These are phyloP conservation scores for Gonapodya sp. DNA, from an alignment of 192 early-diverging fungal genomes.

Conservation along the genomic window DNA sequence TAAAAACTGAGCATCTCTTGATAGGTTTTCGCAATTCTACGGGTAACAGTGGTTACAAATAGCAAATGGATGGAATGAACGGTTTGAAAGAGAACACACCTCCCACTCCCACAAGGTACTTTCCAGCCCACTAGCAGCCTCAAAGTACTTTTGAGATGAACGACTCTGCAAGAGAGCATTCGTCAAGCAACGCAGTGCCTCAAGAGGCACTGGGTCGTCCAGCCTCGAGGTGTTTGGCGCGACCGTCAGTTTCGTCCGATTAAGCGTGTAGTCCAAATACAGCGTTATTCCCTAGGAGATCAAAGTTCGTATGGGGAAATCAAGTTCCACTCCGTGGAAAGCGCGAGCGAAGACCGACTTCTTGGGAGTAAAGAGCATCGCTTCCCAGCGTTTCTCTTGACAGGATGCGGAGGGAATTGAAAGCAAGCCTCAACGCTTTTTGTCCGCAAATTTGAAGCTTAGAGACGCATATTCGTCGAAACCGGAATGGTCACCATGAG, in stretches of 20 bases:
- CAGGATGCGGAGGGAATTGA: not conserved
- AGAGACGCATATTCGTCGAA: too few species aligned
- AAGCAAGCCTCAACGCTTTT: not conserved
- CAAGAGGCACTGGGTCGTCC: not conserved
- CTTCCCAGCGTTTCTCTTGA: not conserved
- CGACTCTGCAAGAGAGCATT: not conserved
- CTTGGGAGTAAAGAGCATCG: not conserved
- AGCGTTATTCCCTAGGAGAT: not conserved
- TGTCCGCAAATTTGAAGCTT: too few species aligned
- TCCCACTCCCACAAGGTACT: not conserved
- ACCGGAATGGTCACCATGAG: too few species aligned
- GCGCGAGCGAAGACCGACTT: not conserved
- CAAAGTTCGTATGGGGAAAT: not conserved
- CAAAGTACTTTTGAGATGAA: not conserved
- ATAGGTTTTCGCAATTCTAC: not conserved
- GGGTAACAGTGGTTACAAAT: too few species aligned
- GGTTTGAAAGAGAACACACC: not conserved
- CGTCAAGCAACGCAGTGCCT: not conserved
- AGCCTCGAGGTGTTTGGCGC: not conserved
- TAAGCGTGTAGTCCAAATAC: not conserved
- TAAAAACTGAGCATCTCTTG: not conserved
- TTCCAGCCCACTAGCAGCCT: not conserved
- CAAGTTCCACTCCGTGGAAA: not conserved
- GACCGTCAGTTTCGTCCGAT: not conserved
- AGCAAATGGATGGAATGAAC: too few species aligned